Evolutionary conservation across 371 early-diverging fungal genomes (phyloP).

Genomic region (Circinella umbellata): DNA sequence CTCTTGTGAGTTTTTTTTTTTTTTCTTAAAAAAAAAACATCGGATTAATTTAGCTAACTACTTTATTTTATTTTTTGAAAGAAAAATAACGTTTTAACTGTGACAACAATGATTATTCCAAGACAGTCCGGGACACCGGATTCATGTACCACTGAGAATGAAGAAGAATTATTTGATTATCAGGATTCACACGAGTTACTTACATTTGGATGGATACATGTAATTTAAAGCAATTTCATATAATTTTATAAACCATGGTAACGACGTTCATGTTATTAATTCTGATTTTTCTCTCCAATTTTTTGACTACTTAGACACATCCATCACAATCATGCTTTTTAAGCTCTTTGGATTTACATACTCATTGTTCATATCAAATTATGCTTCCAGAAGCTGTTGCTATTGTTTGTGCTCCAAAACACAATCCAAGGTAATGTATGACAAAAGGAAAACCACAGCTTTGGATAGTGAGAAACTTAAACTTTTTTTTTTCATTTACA

Average conservation of each 20-base stretch:
- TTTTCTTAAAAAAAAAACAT: neutral
- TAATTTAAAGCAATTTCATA: slow-evolving; percentile 22
- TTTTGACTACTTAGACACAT: slow-evolving; percentile 67
- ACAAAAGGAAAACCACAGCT: neutral
- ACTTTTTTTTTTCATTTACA: slow-evolving; percentile 19
- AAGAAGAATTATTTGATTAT: slow-evolving; percentile 84
- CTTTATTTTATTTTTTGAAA: slow-evolving; percentile 15
- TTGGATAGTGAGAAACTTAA: neutral
- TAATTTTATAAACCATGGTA: neutral
- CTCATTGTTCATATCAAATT: slow-evolving; percentile 91
- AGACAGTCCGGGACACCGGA: slow-evolving; percentile 90
- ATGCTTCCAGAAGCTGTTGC: slow-evolving; percentile 95
- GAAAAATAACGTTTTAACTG: slow-evolving; percentile 68
- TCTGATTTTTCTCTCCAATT: neutral
- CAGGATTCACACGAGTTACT: slow-evolving; percentile 78
- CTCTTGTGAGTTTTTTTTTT: slow-evolving; percentile 47
- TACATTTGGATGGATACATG: slow-evolving; percentile 93
- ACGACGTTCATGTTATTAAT: slow-evolving; percentile 7
- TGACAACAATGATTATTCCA: slow-evolving; percentile 87
- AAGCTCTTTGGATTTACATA: slow-evolving; percentile 92
- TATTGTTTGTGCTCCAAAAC: slow-evolving; percentile 86
- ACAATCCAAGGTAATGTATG: slow-evolving; percentile 64
- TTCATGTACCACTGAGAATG: slow-evolving; percentile 86
- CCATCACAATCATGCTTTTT: slow-evolving; percentile 94
- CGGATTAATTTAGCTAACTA: neutral